Conservation (phyloP, 2,329 filamentous ascomycete species). For the Ophiostoma sp. region DNA sequence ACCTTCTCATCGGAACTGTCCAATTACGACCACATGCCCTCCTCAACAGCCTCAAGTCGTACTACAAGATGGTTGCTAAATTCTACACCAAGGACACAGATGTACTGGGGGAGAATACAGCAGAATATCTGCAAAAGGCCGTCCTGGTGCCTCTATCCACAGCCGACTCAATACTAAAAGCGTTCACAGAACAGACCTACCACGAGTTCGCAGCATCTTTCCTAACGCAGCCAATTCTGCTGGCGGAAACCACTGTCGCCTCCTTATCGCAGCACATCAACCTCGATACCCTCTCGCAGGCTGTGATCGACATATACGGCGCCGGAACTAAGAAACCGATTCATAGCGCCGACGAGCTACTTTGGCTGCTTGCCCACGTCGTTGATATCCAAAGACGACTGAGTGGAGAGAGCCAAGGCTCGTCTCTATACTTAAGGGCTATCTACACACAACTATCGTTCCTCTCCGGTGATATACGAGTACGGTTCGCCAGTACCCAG, state of each 20-base stretch:
- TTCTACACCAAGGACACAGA: slow-evolving; percentile 24
- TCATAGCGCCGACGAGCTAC: slow-evolving; percentile 44
- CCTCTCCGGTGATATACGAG: slow-evolving; percentile 53
- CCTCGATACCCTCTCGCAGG: slow-evolving; percentile 43
- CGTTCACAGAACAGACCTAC: slow-evolving; percentile 35
- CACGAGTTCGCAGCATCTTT: slow-evolving; percentile 43
- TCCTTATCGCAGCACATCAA: slow-evolving; percentile 43
- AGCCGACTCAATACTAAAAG: not conserved
- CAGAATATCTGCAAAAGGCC: slow-evolving; percentile 27
- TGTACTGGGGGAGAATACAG: not conserved
- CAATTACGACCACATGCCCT: slow-evolving; percentile 26
- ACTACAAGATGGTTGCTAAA: slow-evolving; percentile 30
- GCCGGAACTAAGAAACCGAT: slow-evolving; percentile 32
- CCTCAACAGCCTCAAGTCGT: slow-evolving; percentile 29
- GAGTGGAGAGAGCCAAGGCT: slow-evolving; percentile 37
- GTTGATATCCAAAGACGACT: slow-evolving; percentile 55
- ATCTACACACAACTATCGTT: slow-evolving; percentile 56
- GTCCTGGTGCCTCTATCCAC: slow-evolving; percentile 28
- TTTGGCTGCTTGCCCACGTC: slow-evolving; percentile 69
- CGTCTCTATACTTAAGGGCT: slow-evolving; percentile 49
- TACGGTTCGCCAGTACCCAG: slow-evolving; percentile 41
- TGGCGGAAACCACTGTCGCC: slow-evolving; percentile 45
- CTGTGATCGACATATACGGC: slow-evolving; percentile 43
- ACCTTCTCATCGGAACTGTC: slow-evolving; percentile 28
- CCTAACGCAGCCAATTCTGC: slow-evolving; percentile 40